Base-by-base conservation (phyloP, 495 filamentous ascomycete species). In the Tuber calosporum region DNA sequence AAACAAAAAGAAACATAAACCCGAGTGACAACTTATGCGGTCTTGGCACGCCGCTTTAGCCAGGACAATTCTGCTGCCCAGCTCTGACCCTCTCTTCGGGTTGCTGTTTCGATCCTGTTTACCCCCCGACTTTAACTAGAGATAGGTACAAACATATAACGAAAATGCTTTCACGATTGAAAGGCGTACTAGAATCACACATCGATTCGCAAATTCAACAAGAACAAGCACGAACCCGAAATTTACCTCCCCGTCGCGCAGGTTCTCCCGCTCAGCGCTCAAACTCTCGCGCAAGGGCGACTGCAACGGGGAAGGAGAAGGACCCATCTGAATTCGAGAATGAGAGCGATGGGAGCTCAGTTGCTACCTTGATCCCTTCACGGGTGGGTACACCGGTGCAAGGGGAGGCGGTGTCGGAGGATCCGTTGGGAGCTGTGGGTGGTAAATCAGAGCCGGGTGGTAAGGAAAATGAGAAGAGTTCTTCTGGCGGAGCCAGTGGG, bases 261-360 rank as follows among this genome's bases (percentile, higher is more conserved):
- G 67, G 67, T 41, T 74, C 77, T 2, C 39, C 72, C n/a, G 37
- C 42, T 5, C 71, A 68, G 38, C 72, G 43, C 26, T 22, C 68
- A 1, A 30, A 66, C 68, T 68, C 71, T 13, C 72, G 70, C n/a
- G 68, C 66, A 6, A 72, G 67, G 15, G 67, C 42, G 43, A 72
- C 41, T 43, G 74, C 69, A 67, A n/a, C 38, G 42, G 66, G 42
- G 19, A 68, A 66, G 19, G 74, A 73, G 41, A 78, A 78, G 26
- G 80, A 79, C 20, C 80, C 80, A 11, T 74, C 79, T 2, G 80
- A 81, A 38, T 79, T 81, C 66, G 80, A 81, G 58, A 72, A 53
- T n/a, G 80, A 81, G 62, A 71, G 58, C 41, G 80, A 77, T 53
- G 74, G 42, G 39, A 70, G 70, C n/a, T 68, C 70, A 48, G 30